A percentile compares a stretch with the other conserved stretches of the same genome.
Evolutionary conservation across 2,329 filamentous ascomycete genomes (phyloP).

Genomic region (Aspergillus felis): DNA sequence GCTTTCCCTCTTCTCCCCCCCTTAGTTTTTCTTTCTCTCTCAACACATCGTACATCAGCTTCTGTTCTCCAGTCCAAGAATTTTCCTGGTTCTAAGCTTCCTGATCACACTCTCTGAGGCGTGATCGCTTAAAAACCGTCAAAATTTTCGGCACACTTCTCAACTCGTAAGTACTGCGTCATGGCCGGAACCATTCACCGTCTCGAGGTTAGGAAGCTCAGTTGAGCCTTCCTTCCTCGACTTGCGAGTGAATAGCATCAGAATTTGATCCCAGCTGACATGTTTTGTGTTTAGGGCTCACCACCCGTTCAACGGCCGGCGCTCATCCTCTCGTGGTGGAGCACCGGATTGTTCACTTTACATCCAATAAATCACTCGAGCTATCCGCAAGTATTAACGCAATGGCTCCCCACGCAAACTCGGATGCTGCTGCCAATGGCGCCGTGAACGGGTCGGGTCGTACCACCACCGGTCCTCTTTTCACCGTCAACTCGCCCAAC

Average conservation of each 20-base stretch:
- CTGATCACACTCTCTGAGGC: slow-evolving; percentile 42
- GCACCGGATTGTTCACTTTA: slow-evolving; percentile 58
- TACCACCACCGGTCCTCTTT: slow-evolving; percentile 53
- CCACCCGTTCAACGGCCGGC: slow-evolving; percentile 95
- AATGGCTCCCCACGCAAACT: slow-evolving; percentile 92
- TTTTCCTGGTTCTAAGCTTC: slow-evolving; percentile 39
- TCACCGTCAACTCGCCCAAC: slow-evolving; percentile 87
- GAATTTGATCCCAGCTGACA: slow-evolving; percentile 3
- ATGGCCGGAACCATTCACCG: not conserved
- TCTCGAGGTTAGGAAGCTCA: not conserved
- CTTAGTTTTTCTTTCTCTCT: slow-evolving; percentile 2
- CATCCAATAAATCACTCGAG: slow-evolving; percentile 40
- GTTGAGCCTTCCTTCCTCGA: slow-evolving; percentile 1
- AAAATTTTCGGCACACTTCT: slow-evolving; percentile 99
- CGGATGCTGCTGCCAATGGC: slow-evolving; percentile 51
- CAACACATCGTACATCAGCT: slow-evolving; percentile 12
- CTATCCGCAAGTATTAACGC: slow-evolving; percentile 34
- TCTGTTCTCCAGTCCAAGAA: slow-evolving; percentile 14
- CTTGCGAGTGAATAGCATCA: not conserved
- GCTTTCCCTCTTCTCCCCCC: not conserved
- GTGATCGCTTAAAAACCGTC: slow-evolving; percentile 64
- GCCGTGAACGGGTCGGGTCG: slow-evolving; percentile 51
- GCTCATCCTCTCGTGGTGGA: slow-evolving; percentile 82
- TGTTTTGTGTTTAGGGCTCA: slow-evolving; percentile 60
- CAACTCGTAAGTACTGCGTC: slow-evolving; percentile 70